These are phyloP conservation scores for Corylus americana DNA, from an alignment of 306 rosid species.

Conservation along the genomic window DNA sequence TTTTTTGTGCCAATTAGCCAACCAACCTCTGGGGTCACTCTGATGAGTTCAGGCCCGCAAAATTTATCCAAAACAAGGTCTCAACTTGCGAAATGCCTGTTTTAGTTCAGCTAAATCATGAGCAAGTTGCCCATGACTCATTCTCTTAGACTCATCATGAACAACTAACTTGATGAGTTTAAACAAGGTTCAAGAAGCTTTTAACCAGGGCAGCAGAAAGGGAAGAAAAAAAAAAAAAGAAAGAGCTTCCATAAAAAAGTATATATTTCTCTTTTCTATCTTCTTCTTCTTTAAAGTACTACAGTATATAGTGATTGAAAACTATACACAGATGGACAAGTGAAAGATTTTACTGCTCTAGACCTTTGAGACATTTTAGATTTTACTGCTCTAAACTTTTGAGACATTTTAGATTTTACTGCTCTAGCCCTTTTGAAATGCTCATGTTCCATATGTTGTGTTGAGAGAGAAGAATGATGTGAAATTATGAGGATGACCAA, in stretches of 20 bases:
- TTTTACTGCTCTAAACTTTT: neutral
- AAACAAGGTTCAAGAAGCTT: too few relatives aligned
- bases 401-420: neutral
- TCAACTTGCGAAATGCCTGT: conserved; percentile 9
- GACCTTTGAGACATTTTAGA: neutral
- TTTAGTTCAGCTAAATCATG: conserved; percentile 14
- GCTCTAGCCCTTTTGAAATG: neutral
- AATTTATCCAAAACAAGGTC: conserved; percentile 31
- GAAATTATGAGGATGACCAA: neutral
- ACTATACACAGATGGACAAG: neutral
- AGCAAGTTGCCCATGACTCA: conserved; percentile 15
- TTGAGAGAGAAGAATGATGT: too few relatives aligned
- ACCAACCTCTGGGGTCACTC: conserved; percentile 30
- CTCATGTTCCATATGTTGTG: too few relatives aligned
- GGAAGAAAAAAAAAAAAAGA: too few relatives aligned
- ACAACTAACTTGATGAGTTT: neutral
- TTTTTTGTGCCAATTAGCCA: conserved; percentile 45
- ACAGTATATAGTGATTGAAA: neutral
- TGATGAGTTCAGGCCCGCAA: conserved; percentile 36
- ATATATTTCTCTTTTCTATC: too few relatives aligned
- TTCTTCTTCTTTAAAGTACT: too few relatives aligned
- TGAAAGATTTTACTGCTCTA: neutral
- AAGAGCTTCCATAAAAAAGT: too few relatives aligned
- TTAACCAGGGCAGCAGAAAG: too few relatives aligned
- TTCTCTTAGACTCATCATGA: conserved; percentile 12